phyloP scores from a whole-genome alignment of 148 eudicot species.

The Polygonum aviculare region DNA sequence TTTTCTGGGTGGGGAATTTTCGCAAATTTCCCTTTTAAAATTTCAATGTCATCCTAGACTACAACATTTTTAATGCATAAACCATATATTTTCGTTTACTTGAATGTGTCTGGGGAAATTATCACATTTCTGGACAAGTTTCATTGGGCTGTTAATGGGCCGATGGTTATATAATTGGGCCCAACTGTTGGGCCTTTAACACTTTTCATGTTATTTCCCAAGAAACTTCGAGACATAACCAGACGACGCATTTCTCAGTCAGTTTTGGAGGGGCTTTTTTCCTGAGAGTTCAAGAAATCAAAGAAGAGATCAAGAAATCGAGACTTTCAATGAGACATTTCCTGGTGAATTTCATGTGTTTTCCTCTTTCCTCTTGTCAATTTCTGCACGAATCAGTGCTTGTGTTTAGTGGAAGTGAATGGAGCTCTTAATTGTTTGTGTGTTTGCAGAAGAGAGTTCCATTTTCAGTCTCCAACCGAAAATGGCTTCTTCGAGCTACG shows the following conservation, averaged over 20 bases:
- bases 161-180: background rate
- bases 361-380: background rate
- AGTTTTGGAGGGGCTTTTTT: background rate
- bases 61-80: too few relatives aligned
- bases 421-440: background rate
- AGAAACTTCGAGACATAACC: background rate
- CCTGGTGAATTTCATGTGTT: slow-evolving; percentile 14
- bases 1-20: too few relatives aligned
- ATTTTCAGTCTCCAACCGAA: slow-evolving; percentile 13
- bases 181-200: too few relatives aligned
- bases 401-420: background rate
- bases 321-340: slow-evolving; percentile 18
- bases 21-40: too few relatives aligned
- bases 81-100: too few relatives aligned
- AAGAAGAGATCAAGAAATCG: background rate
- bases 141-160: background rate
- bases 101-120: background rate
- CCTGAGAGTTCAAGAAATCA: background rate
- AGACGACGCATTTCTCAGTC: background rate
- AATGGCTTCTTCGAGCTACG: slow-evolving; percentile 28
- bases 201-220: background rate
- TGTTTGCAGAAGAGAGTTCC: slow-evolving; percentile 40
- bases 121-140: background rate
- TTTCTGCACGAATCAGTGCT: background rate
- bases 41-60: too few relatives aligned